Percentiles rank a stretch among this genome's conserved stretches.
Conservation (phyloP, 2,329 filamentous ascomycete species). For the Aspergillus quadricinctus region DNA sequence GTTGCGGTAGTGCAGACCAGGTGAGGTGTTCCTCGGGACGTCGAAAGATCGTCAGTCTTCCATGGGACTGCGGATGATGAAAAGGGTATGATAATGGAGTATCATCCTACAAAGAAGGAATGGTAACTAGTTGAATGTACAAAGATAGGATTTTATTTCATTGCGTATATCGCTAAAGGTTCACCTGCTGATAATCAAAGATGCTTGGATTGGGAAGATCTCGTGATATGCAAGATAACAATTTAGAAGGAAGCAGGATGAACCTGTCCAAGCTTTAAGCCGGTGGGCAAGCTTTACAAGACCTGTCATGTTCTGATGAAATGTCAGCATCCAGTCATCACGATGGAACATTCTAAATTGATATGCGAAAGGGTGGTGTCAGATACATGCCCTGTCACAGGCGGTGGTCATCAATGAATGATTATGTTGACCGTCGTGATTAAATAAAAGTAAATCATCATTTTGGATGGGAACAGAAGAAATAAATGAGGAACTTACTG, state of each 20-base stretch:
- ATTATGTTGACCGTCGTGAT: slow-evolving; percentile 90
- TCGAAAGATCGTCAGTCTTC: neutral
- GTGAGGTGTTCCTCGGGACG: neutral
- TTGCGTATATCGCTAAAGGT: neutral
- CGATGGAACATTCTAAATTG: slow-evolving; percentile 4
- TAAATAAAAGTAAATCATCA: slow-evolving; percentile 64
- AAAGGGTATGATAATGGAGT: neutral
- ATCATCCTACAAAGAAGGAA: neutral
- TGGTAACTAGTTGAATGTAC: neutral
- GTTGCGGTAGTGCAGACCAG: neutral
- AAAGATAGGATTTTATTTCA: neutral
- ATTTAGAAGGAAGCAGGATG: neutral
- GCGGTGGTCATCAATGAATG: slow-evolving; percentile 70
- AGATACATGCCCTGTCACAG: slow-evolving; percentile 65
- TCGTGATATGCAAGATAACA: neutral
- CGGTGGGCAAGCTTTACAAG: neutral
- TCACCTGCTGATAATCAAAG: neutral
- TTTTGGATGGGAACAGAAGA: slow-evolving; percentile 35
- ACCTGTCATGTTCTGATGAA: neutral
- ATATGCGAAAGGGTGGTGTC: slow-evolving; percentile 11
- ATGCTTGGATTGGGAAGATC: neutral
- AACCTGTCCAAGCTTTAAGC: neutral
- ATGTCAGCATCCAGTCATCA: slow-evolving; percentile 14
- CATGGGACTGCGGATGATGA: neutral
- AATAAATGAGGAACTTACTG: slow-evolving; percentile 17